A percentile compares a stretch with the other conserved stretches of the same genome.
These are phyloP conservation scores for Blepharisma japonicum DNA, from an alignment of 73 alveolate species.

Conservation along the genomic window DNA sequence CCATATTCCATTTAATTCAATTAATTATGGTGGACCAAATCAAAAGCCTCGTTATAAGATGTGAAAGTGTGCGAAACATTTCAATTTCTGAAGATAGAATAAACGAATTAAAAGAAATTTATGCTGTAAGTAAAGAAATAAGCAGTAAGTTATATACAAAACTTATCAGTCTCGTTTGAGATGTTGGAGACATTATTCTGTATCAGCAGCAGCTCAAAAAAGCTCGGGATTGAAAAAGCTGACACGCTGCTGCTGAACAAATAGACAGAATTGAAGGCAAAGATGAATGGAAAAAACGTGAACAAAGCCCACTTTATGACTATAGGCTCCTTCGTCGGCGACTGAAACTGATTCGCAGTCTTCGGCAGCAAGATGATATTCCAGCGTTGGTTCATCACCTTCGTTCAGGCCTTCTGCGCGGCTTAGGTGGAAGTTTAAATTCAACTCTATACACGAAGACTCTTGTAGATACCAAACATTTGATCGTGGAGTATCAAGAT, in stretches of 20 bases:
- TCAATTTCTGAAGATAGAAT: too few relatives aligned
- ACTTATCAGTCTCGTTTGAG: slow-evolving; percentile 29
- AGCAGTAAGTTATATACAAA: slow-evolving; percentile 21
- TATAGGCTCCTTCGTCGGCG: slow-evolving; percentile 31
- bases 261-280: slow-evolving; percentile 53
- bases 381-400: slow-evolving; percentile 45
- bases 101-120: background rate
- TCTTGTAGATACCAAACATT: slow-evolving; percentile 53
- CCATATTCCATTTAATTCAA: too few relatives aligned
- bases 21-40: too few relatives aligned
- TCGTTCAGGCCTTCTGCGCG: slow-evolving; percentile 48
- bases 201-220: background rate
- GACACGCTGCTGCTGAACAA: slow-evolving; percentile 35
- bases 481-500: slow-evolving; percentile 55
- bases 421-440: slow-evolving; percentile 47
- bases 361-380: slow-evolving; percentile 38
- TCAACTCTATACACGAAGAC: slow-evolving; percentile 49
- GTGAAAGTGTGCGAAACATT: too few relatives aligned
- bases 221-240: slow-evolving; percentile 38
- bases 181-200: slow-evolving; percentile 11
- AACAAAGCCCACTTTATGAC: slow-evolving; percentile 44
- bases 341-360: slow-evolving; percentile 30
- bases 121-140: background rate
- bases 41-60: too few relatives aligned
- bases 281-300: slow-evolving; percentile 54